Conservation (phyloP, 345 rosid genomes). For the Pistacia atlantica region DNA sequence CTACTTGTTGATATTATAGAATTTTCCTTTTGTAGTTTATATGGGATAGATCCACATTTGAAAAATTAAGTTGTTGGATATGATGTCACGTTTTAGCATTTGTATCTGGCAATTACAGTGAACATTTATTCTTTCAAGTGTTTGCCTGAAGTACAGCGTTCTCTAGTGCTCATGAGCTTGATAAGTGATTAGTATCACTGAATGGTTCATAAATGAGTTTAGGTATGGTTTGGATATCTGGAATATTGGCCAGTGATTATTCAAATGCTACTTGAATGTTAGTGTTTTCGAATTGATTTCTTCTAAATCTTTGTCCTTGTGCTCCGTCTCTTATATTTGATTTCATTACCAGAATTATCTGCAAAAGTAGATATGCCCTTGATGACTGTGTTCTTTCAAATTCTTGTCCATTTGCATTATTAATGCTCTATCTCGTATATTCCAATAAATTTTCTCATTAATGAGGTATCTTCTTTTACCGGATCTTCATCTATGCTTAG, state of each 20-base stretch:
- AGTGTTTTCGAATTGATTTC: too few relatives aligned
- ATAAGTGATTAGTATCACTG: neutral
- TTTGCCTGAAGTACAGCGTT: neutral
- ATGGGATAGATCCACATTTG: neutral
- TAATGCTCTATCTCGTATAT: too few relatives aligned
- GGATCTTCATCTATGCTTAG: neutral
- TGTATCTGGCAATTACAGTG: neutral
- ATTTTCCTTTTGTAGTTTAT: neutral
- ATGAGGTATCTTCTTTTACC: neutral
- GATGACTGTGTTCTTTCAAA: neutral
- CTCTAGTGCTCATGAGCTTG: neutral
- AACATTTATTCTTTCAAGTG: neutral
- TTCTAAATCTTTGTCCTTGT: too few relatives aligned
- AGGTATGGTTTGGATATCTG: neutral
- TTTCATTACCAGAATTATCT: neutral
- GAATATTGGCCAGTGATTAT: neutral
- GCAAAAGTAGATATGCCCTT: neutral
- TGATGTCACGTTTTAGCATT: neutral
- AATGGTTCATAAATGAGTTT: neutral
- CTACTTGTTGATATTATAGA: neutral
- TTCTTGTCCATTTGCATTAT: neutral
- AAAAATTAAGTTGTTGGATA: conserved; percentile 1
- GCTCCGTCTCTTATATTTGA: too few relatives aligned
- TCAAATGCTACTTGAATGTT: too few relatives aligned
- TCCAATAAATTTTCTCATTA: too few relatives aligned